These are phyloP conservation scores for Hamamelis virginiana DNA, from an alignment of 164 flowering plant species.

Conservation along the genomic window DNA sequence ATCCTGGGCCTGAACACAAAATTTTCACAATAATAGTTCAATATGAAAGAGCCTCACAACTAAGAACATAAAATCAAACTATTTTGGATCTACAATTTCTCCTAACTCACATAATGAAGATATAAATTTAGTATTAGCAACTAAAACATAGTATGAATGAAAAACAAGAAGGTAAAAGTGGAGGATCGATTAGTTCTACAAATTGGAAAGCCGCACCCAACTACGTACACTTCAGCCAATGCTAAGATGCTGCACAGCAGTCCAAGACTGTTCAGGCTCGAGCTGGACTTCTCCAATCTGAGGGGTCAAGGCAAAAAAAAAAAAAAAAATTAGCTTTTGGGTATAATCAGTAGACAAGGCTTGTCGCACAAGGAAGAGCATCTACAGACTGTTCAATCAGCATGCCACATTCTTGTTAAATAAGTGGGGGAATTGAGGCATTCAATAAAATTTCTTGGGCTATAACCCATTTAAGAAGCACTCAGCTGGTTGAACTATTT, in stretches of 20 bases:
- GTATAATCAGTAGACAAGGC: neutral
- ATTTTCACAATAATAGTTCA: neutral
- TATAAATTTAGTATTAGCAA: no score
- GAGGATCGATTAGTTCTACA: neutral
- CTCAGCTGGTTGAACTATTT: neutral
- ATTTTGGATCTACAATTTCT: neutral
- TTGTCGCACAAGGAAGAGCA: neutral
- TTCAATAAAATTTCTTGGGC: no score
- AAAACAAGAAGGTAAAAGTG: neutral
- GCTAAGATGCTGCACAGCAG: constrained; percentile 52
- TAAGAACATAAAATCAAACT: neutral
- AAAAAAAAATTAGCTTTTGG: neutral
- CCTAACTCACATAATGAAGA: no score
- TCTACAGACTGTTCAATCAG: neutral
- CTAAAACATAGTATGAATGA: no score
- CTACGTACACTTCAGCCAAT: constrained; percentile 30
- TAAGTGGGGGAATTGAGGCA: no score
- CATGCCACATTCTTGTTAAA: no score
- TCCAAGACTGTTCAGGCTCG: constrained; percentile 64
- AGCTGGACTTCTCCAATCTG: constrained; percentile 62
- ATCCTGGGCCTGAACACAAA: constrained; percentile 79
- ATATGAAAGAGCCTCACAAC: neutral
- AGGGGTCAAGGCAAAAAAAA: neutral
- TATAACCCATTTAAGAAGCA: neutral
- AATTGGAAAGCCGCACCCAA: constrained; percentile 6